These are phyloP conservation scores for Mucor mucedo DNA, from an alignment of 371 early-diverging fungal genomes.

Conservation along the genomic window DNA sequence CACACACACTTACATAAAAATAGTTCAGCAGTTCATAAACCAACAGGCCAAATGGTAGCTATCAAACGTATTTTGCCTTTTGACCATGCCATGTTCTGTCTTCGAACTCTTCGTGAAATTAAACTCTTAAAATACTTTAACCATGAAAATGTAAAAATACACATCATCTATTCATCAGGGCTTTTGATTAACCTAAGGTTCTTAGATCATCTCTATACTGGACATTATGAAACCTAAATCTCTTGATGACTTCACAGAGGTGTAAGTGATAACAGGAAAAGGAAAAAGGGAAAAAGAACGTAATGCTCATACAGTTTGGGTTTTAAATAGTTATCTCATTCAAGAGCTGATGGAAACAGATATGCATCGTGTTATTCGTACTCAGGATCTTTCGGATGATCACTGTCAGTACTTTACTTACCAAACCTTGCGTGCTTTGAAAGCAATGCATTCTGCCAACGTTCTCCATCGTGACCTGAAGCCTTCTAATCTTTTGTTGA, in stretches of 20 bases:
- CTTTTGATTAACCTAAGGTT: conserved; percentile 5
- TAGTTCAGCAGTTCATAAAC: conserved; percentile 83
- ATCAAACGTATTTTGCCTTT: conserved; percentile 92
- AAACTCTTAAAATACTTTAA: conserved; percentile 89
- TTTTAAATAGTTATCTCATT: conserved; percentile 57
- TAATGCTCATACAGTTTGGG: not conserved
- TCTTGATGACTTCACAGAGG: conserved; percentile 84
- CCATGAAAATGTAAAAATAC: conserved; percentile 73
- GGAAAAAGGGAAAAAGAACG: not conserved
- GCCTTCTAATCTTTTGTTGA: conserved; percentile 94
- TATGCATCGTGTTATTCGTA: conserved; percentile 96
- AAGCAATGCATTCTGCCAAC: conserved; percentile 98
- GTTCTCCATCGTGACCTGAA: conserved; percentile 98
- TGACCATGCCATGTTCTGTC: conserved; percentile 88
- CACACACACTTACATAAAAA: not conserved
- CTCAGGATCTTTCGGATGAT: conserved; percentile 96
- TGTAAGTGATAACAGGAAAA: conserved; percentile 49
- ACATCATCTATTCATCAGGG: not conserved
- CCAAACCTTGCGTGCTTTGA: conserved; percentile 95
- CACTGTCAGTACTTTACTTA: conserved; percentile 99
- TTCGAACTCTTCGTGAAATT: conserved; percentile 87
- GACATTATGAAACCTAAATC: conserved; percentile 85
- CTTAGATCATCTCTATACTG: conserved; percentile 86
- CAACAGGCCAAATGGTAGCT: conserved; percentile 90
- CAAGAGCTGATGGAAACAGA: conserved; percentile 98